These are phyloP conservation scores for Pseudogymnoascus verrucosus DNA, from an alignment of 2,329 filamentous ascomycete species.

Conservation along the genomic window DNA sequence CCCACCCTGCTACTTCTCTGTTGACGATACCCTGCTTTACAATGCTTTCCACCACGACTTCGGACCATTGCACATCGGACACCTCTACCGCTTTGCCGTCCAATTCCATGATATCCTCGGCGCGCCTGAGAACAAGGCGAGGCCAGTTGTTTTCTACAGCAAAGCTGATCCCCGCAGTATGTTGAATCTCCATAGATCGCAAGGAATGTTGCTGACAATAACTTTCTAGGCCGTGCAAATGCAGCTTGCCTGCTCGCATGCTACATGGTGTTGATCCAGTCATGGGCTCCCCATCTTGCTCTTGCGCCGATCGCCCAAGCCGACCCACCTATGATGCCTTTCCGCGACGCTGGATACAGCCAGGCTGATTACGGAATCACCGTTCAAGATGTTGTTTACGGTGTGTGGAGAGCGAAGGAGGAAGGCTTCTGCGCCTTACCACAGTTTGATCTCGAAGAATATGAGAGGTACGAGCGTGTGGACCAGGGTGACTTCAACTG, in stretches of 20 bases:
- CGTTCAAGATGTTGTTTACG: conserved; percentile 95
- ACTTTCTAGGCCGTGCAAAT: conserved; percentile 68
- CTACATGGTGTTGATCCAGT: conserved; percentile 98
- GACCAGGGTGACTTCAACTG: conserved; percentile 99
- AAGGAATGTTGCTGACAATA: conserved; percentile 20
- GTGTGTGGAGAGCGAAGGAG: conserved; percentile 98
- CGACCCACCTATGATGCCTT: conserved; percentile 96
- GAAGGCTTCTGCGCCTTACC: conserved; percentile 85
- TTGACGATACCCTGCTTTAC: conserved; percentile 88
- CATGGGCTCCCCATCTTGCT: conserved; percentile 92
- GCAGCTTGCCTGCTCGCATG: conserved; percentile 90
- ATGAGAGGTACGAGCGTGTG: conserved; percentile 89
- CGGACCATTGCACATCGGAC: conserved; percentile 92
- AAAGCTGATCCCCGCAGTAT: conserved; percentile 81
- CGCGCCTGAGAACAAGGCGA: conserved; percentile 80
- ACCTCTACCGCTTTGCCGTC: conserved; percentile 92
- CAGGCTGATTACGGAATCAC: conserved; percentile 94
- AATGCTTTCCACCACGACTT: conserved; percentile 99
- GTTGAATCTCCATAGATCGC: conserved; percentile 29
- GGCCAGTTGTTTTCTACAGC: conserved; percentile 94
- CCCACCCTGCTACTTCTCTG: conserved; percentile 86
- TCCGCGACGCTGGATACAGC: conserved; percentile 95
- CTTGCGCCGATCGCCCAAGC: conserved; percentile 93
- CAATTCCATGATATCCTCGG: conserved; percentile 93
- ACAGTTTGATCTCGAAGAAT: conserved; percentile 94